Evolutionary conservation across 768 basidiomycete species (phyloP), one percentile per base, ranked within the genome.

Genomic region (Termitomyces sp.): DNA sequence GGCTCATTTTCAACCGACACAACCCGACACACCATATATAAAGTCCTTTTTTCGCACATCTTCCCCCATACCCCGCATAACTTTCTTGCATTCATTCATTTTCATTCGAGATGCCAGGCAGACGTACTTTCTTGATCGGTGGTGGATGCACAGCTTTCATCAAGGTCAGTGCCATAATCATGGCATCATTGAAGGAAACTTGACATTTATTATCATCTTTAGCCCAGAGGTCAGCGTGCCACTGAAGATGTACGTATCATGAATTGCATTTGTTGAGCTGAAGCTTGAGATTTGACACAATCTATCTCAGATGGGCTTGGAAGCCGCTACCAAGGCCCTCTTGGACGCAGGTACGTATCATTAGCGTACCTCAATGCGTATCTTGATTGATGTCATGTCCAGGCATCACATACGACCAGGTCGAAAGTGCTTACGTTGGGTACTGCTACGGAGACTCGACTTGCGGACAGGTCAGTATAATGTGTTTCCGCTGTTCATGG

Each of bases 271-370:
- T 1, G 13, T 24, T 13, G n/a, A 47, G 5, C 24, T 36, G 15
- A 41, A 39, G 7, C 29, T 7, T 29, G 20, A 3, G 15, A 18
- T 16, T 55, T 20, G 39, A 54, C 36, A 28, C 22, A 22, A 13
- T 28, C 15, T 29, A 2, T 16, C 36, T 39, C 65, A 91, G 87
- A 92, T 94, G 87, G 91, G 90, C 5, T 75, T 93, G 44, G 92
- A 94, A 69, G 92, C 92, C 1, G 82, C 88, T 1, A 91, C 90
- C 1, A 94, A 94, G 64, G 92, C 92, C 0, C 77, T 94, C 24
- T 81, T 94, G 16, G 92, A 94, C 64, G 91, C 92, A 62, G 88
- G 88, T 85, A 51, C 51, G 68, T 72, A 56, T 51, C 72, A 55
- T 52, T 53, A 29, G 20, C 28, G 29, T 37, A 9, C 1, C 22